Base-by-base conservation (phyloP, 202 grass and related monocot genomes). In the Bolboschoenoplectus hybrid region DNA sequence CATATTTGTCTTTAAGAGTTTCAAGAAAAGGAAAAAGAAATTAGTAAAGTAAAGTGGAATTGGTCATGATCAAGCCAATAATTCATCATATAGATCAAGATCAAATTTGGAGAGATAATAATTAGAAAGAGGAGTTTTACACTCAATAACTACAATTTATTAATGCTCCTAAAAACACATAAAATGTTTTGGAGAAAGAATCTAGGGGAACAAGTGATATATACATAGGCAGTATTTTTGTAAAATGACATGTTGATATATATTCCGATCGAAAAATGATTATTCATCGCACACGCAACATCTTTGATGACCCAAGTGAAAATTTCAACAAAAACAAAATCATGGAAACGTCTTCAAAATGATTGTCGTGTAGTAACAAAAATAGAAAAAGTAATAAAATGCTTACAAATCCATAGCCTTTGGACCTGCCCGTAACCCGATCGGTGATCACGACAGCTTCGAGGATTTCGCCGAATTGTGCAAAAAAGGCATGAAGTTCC, bases 321-420 rank as follows among this genome's bases (percentile, higher is more conserved):
- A 62, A 19, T 56, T 62, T 64, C 32, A 65, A n/a, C 60, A 49
- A 52, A 52, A 71, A 38, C 13, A 60, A 62, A 40, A 34, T 11
- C 11, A 63, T 2, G 50, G 9, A 75, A 46, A 82, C 38, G 74
- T 44, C 34, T 78, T 78, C 68, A 61, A 76, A 13, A 46, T 3
- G 26, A 44, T 67, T 2, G 17, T 26, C 2, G 17, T 26, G 3
- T 43, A 8, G 8, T 34, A 53, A 79, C 81, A 88, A 67, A 50
- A 52, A 73, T 80, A 45, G 32, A 78, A 74, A 77, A 39, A 71
- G 26, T 4, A 73, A 83, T 47, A 41, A 57, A 67, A 47, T 20
- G 84, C 90, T 98, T 85, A 98, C 97, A 74, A 98, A 98, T 90
- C 93, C 97, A 84, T 96, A 98, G 88, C 97, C 97, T 89, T 94